A percentile compares a stretch with the other conserved stretches of the same genome.
phyloP scores from a whole-genome alignment of 192 early-diverging fungal genomes.

The Jimgerdemannia flammicorona region DNA sequence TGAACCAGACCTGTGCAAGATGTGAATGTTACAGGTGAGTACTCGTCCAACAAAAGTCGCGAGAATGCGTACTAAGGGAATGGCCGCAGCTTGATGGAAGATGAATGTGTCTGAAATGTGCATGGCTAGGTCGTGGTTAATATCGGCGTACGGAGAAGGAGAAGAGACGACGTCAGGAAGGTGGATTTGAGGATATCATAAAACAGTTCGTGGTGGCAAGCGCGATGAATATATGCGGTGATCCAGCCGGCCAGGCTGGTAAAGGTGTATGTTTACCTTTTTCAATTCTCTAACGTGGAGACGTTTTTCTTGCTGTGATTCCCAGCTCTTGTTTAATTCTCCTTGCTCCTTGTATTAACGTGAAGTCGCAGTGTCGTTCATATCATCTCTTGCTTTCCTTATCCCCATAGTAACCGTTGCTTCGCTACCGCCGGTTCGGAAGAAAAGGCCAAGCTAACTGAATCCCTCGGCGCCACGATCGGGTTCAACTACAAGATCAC shows the following conservation, averaged over 20 bases:
- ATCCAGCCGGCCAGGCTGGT: conserved; percentile 72
- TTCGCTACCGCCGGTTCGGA: conserved; percentile 68
- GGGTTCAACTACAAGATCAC: conserved; percentile 74
- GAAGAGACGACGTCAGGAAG: too few relatives aligned
- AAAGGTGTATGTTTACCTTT: too few relatives aligned
- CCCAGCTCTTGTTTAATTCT: not conserved
- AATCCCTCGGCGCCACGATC: conserved; percentile 66
- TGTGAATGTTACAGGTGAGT: conserved; percentile 8
- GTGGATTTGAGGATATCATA: not conserved
- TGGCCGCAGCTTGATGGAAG: conserved; percentile 60
- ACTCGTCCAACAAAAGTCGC: too few relatives aligned
- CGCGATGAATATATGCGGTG: conserved; percentile 36
- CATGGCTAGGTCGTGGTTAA: conserved; percentile 59
- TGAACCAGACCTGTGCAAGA: conserved; percentile 60
- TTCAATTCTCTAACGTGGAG: not conserved
- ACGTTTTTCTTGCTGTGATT: conserved; percentile 1
- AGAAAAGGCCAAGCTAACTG: conserved; percentile 69
- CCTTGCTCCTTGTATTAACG: not conserved
- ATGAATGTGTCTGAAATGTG: conserved; percentile 47
- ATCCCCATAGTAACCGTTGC: conserved; percentile 34
- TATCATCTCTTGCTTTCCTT: not conserved
- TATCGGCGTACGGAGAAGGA: conserved; percentile 43
- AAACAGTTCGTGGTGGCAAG: too few relatives aligned
- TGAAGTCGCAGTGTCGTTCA: too few relatives aligned
- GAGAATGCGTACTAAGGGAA: conserved; percentile 74